Percentiles rank a stretch among this genome's conserved stretches.
These are phyloP conservation scores for Exobasidium rhododendri DNA, from an alignment of 1,284 basidiomycete species.

Conservation along the genomic window DNA sequence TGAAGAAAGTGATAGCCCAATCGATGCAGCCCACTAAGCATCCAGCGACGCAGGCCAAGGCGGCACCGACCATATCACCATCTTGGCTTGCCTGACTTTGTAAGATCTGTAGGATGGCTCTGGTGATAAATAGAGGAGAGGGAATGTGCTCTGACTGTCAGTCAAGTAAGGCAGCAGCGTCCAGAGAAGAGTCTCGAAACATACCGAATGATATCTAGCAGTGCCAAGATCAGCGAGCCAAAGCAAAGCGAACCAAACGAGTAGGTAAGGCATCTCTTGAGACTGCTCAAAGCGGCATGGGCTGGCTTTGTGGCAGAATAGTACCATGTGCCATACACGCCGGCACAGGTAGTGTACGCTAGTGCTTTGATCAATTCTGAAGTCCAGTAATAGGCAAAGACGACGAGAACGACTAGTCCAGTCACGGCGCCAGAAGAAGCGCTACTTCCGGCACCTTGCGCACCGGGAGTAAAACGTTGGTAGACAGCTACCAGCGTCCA, in stretches of 20 bases:
- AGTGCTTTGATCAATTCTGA: constrained; percentile 48
- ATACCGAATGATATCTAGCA: constrained; percentile 69
- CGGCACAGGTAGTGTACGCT: constrained; percentile 42
- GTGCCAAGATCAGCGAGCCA: constrained; percentile 80
- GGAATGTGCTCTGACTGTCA: too few relatives aligned
- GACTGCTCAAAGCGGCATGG: constrained; percentile 62
- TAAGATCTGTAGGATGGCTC: constrained; percentile 65
- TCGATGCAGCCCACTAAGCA: constrained; percentile 75
- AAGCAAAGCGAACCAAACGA: constrained; percentile 86
- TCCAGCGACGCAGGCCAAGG: constrained; percentile 73
- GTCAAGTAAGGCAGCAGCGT: too few relatives aligned
- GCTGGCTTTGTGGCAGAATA: constrained; percentile 61
- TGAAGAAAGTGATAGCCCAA: constrained; percentile 69
- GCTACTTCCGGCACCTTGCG: constrained; percentile 23
- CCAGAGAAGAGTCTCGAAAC: too few relatives aligned
- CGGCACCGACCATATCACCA: constrained; percentile 71
- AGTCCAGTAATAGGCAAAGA: constrained; percentile 28
- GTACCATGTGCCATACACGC: constrained; percentile 45
- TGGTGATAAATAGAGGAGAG: neutral
- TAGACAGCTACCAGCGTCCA: constrained; percentile 46
- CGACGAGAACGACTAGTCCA: constrained; percentile 46
- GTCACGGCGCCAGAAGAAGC: constrained; percentile 32
- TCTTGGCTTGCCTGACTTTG: constrained; percentile 69
- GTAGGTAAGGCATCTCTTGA: constrained; percentile 75
- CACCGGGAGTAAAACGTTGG: constrained; percentile 41